Conservation (phyloP, 805 yeast species). For the Ogataea populi-albae region DNA sequence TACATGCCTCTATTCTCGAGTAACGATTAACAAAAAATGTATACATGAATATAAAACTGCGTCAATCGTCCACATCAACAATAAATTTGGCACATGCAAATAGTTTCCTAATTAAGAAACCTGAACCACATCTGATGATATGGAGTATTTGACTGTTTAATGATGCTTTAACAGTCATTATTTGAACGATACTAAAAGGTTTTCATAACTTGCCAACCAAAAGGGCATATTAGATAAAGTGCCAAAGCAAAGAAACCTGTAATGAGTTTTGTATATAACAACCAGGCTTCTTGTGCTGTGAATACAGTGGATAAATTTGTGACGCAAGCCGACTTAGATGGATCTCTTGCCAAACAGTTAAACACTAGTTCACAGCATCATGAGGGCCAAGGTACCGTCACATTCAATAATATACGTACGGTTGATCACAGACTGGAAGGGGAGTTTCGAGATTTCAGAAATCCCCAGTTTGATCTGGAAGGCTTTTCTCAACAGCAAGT, state of each 20-base stretch:
- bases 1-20: too few relatives aligned
- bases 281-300: constrained; percentile 40
- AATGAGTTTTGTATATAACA: constrained; percentile 17
- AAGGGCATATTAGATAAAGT: too few relatives aligned
- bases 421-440: constrained; percentile 36
- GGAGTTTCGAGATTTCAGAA: constrained; percentile 33
- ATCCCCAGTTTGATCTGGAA: constrained; percentile 1
- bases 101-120: constrained; percentile 13
- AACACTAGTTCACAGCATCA: constrained; percentile 7
- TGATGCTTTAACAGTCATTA: background rate
- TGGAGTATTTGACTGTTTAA: background rate
- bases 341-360: constrained; percentile 37
- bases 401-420: constrained; percentile 16
- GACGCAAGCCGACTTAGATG: constrained; percentile 41
- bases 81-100: too few relatives aligned
- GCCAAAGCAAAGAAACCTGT: too few relatives aligned
- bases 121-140: constrained; percentile 8
- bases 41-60: too few relatives aligned
- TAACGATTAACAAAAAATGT: too few relatives aligned
- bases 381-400: constrained; percentile 5
- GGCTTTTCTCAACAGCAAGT: constrained; percentile 2
- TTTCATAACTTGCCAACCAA: too few relatives aligned
- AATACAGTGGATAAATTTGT: constrained; percentile 43
- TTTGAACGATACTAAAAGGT: too few relatives aligned
- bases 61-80: too few relatives aligned